Evolutionary conservation across 306 rosid genomes (phyloP).

Genomic region (Aeschynomene evenia): DNA sequence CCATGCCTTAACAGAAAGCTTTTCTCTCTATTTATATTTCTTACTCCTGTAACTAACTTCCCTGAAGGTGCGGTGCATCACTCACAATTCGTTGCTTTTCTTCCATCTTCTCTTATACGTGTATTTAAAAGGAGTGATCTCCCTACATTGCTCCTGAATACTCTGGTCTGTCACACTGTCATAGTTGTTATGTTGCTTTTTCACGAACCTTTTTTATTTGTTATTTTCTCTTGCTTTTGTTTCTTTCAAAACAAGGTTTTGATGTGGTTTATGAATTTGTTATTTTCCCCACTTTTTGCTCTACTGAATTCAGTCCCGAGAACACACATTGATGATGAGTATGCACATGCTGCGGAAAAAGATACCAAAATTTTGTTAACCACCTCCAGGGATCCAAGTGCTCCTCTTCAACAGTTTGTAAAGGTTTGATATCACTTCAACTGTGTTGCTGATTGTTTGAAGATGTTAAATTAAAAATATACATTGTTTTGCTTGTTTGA

Average conservation of each 20-base stretch:
- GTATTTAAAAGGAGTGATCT: no score
- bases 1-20: no score
- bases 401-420: conserved; percentile 82
- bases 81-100: no score
- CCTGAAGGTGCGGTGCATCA: no score
- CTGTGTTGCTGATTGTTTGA: not conserved
- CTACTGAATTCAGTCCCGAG: conserved; percentile 56
- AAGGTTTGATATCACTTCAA: conserved; percentile 58
- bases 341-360: conserved; percentile 70
- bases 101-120: no score
- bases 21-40: no score
- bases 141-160: no score
- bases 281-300: not conserved
- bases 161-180: no score
- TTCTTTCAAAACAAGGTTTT: not conserved
- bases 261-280: conserved; percentile 9
- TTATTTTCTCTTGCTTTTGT: conserved; percentile 1
- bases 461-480: not conserved
- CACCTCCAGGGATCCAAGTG: conserved; percentile 90
- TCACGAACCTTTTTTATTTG: not conserved
- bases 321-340: conserved; percentile 84
- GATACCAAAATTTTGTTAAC: conserved; percentile 88
- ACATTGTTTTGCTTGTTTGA: not conserved
- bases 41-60: no score
- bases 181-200: not conserved